Evolutionary conservation across 2,329 filamentous ascomycete species (phyloP).

Genomic region (Fonsecaea erecta): DNA sequence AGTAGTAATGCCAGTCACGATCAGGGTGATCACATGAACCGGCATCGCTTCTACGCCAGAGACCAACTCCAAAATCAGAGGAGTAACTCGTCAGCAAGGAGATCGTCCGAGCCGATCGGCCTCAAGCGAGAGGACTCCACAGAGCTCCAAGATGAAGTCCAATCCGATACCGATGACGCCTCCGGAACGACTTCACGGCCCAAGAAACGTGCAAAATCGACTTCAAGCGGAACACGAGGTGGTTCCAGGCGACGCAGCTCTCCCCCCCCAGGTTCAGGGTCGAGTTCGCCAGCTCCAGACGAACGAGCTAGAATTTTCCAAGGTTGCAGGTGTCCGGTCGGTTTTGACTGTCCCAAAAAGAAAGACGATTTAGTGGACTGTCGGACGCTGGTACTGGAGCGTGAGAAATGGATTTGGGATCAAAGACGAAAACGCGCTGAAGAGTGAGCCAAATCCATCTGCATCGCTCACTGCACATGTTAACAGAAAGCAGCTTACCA

Average conservation of each 20-base stretch:
- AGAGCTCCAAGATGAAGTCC: background rate
- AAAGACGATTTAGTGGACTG: constrained; percentile 26
- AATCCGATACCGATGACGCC: background rate
- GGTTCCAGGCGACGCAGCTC: background rate
- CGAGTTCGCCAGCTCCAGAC: background rate
- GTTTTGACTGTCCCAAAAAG: constrained; percentile 20
- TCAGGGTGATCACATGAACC: background rate
- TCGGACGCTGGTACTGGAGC: constrained; percentile 28
- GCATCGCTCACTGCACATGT: background rate
- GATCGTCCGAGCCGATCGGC: background rate
- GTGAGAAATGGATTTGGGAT: constrained; percentile 12
- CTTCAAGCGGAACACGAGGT: background rate
- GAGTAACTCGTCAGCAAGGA: background rate
- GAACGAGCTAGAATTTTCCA: background rate
- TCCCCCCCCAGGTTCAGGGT: background rate
- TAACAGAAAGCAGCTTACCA: constrained; percentile 10
- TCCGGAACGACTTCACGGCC: background rate
- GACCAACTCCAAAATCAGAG: background rate
- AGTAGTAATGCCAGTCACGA: background rate
- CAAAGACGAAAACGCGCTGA: constrained; percentile 3
- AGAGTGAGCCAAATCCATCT: constrained; percentile 16
- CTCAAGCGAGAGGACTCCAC: background rate
- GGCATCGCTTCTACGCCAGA: background rate
- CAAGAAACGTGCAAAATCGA: background rate
- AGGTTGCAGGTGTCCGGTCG: constrained; percentile 31